Base-by-base conservation (phyloP, 495 filamentous ascomycete species). In the Penicillium lividum region DNA sequence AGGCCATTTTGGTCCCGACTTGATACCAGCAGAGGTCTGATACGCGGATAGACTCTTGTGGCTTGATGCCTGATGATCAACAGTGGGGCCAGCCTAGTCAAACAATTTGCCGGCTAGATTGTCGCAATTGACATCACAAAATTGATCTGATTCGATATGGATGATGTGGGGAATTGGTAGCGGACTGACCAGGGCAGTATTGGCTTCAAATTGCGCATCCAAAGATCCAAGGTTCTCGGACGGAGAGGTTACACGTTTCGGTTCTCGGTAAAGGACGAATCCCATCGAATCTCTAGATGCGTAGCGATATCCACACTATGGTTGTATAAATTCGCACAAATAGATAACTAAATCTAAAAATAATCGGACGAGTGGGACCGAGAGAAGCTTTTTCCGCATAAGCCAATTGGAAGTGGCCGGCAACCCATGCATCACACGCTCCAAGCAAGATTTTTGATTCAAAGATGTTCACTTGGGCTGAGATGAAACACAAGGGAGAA, bases 351-450 rank as follows among this genome's bases (percentile, higher is more conserved):
- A 28, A 16, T 29, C 47, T 50, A 50, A 50, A 50, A 50, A 50
- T 50, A 50, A 50, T 31, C 16, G 4, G 13, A 50, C 13, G 11
- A 38, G 34, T 40, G 38, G 38, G 38, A 40, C 38, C 38, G 38
- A 40, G 38, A 15, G n/a, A 40, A 40, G 38, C 38, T 13, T 28
- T 31, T 16, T 11, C 45, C 27, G 47, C 28, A 9, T n/a, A 28
- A 22, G 29, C 54, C 54, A 56, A 56, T 56, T 56, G 45, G 54
- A 56, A 48, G 4, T 42, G 13, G n/a, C 45, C 54, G 54, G 43
- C 36, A 28, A 22, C 13, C n/a, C 11, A 13, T 47, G 34, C 40
- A 49, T 40, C 45, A 56, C 44, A 18, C 43, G 28, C 11, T 50
- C 47, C 47, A 50, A 29, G 8, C 45, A 47, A 47, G 45, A 47